Evolutionary conservation across 805 yeast species (phyloP).

Genomic region (Spathaspora sp.): DNA sequence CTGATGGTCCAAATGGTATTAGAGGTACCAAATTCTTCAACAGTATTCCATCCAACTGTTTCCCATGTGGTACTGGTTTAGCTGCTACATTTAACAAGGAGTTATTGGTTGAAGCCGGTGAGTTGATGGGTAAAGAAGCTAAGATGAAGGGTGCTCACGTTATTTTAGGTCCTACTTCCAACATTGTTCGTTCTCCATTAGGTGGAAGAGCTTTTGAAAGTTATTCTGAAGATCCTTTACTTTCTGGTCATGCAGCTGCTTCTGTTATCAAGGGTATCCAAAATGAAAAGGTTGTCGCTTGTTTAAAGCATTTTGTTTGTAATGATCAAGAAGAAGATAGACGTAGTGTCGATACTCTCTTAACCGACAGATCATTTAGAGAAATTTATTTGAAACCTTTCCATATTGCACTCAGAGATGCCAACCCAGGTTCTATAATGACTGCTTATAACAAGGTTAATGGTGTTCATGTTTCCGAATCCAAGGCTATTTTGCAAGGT

Average conservation of each 20-base stretch:
- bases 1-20: slow-evolving; percentile 33
- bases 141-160: slow-evolving; percentile 26
- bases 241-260: slow-evolving; percentile 24
- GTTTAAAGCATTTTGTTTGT: slow-evolving; percentile 30
- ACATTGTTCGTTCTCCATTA: slow-evolving; percentile 30
- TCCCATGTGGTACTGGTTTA: slow-evolving; percentile 33
- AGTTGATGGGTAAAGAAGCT: slow-evolving; percentile 30
- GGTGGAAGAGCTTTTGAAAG: slow-evolving; percentile 34
- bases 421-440: slow-evolving; percentile 56
- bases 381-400: slow-evolving; percentile 51
- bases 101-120: slow-evolving; percentile 23
- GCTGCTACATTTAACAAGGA: slow-evolving; percentile 28
- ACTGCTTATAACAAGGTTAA: slow-evolving; percentile 62
- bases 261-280: slow-evolving; percentile 29
- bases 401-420: slow-evolving; percentile 51
- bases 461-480: slow-evolving; percentile 55
- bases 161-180: slow-evolving; percentile 30
- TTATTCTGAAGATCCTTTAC: slow-evolving; percentile 29
- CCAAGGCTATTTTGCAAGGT: slow-evolving; percentile 38
- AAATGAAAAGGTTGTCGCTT: slow-evolving; percentile 23
- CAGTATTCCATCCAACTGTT: slow-evolving; percentile 26
- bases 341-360: slow-evolving; percentile 22
- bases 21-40: slow-evolving; percentile 28
- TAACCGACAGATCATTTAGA: slow-evolving; percentile 28
- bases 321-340: slow-evolving; percentile 31